Evolutionary conservation across 1,284 basidiomycete genomes (phyloP).

Genomic region (Cutaneotrichosporon cavernicola): DNA sequence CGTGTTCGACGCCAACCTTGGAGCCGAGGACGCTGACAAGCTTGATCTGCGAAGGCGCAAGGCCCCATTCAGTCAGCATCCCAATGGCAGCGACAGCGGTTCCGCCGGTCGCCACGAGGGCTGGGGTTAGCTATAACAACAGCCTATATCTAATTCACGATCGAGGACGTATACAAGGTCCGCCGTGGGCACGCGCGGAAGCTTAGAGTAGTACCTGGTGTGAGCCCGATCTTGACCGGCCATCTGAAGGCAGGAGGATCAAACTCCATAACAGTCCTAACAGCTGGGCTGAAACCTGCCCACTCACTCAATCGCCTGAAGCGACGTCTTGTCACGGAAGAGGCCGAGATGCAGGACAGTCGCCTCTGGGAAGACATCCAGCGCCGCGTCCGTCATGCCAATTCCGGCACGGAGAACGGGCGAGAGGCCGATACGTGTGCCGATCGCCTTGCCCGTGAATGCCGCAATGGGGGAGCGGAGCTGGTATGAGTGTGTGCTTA

Average conservation of each 20-base stretch:
- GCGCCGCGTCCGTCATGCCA: conserved; percentile 84
- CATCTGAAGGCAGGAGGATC: background rate
- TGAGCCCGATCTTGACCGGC: background rate
- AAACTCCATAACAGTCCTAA: background rate
- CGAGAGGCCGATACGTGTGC: conserved; percentile 72
- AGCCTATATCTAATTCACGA: conserved; percentile 46
- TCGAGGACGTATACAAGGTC: conserved; percentile 84
- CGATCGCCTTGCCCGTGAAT: conserved; percentile 52
- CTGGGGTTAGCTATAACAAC: conserved; percentile 23
- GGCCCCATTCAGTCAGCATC: conserved; percentile 85
- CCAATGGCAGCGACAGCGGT: conserved; percentile 80
- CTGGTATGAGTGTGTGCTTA: conserved; percentile 46
- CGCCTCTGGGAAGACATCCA: conserved; percentile 78
- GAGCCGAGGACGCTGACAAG: conserved; percentile 80
- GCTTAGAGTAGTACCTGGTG: conserved; percentile 79
- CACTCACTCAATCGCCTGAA: conserved; percentile 87
- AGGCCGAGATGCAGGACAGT: conserved; percentile 87
- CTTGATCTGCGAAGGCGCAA: conserved; percentile 67
- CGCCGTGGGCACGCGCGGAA: conserved; percentile 72
- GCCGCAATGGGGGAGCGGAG: conserved; percentile 51
- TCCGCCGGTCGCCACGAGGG: conserved; percentile 90
- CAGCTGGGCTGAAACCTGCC: background rate
- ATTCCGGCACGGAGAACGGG: conserved; percentile 90
- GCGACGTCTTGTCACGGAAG: conserved; percentile 81
- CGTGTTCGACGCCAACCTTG: conserved; percentile 67